Percentiles rank a stretch among this genome's conserved stretches.
Evolutionary conservation across 306 rosid genomes (phyloP).

Genomic region (Cotoneaster glaucophyllus): DNA sequence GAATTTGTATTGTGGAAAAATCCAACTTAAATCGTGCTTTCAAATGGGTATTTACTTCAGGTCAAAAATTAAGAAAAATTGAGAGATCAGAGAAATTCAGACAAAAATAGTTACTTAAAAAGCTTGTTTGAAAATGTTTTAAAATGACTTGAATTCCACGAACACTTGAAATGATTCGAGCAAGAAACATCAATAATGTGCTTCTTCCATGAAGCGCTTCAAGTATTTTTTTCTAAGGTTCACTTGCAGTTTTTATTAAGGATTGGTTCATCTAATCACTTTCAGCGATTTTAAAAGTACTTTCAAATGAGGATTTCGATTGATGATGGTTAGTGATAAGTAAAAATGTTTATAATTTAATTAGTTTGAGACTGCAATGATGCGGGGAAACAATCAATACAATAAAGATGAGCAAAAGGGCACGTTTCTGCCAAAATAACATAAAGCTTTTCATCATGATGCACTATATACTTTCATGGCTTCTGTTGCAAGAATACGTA

Average conservation of each 20-base stretch:
- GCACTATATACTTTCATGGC: background rate
- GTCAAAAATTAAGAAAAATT: background rate
- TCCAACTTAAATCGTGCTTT: background rate
- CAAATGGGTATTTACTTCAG: background rate
- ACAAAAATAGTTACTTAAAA: too few species aligned
- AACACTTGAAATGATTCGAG: too few species aligned
- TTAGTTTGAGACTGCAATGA: background rate
- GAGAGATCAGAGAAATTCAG: background rate
- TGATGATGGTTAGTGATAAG: background rate
- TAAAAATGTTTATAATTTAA: background rate
- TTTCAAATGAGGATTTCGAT: background rate
- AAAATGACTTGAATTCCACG: too few species aligned
- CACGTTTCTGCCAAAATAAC: too few species aligned
- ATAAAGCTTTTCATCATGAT: background rate
- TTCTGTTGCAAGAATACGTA: background rate
- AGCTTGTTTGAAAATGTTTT: accelerated
- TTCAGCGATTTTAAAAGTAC: too few species aligned
- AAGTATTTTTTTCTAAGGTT: too few species aligned
- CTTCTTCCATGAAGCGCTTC: too few species aligned
- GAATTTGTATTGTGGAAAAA: background rate
- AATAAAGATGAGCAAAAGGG: background rate
- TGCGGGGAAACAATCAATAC: background rate
- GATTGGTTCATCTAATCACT: too few species aligned
- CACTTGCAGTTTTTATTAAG: too few species aligned
- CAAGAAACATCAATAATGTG: too few species aligned